phyloP scores from a whole-genome alignment of 2,329 filamentous ascomycete genomes.

The Penicillium sp. region DNA sequence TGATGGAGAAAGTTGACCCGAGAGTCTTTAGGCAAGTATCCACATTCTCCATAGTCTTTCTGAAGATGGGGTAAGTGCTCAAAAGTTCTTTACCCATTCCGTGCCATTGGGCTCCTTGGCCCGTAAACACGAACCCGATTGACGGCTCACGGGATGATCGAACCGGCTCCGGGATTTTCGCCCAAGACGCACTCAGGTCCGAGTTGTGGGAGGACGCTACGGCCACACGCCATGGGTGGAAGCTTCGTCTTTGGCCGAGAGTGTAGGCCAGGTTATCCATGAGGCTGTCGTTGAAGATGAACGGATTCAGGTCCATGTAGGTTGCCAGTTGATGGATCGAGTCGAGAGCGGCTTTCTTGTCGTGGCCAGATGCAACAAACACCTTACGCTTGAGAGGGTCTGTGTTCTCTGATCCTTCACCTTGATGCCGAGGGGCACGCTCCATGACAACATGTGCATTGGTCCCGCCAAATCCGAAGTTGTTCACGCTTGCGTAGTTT shows the following conservation, averaged over 20 bases:
- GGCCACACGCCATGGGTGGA: conserved; percentile 26
- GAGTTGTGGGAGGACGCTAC: conserved; percentile 17
- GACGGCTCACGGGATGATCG: conserved; percentile 22
- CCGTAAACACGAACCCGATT: conserved; percentile 42
- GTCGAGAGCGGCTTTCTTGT: conserved; percentile 22
- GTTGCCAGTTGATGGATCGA: conserved; percentile 16
- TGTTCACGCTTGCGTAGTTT: conserved; percentile 35
- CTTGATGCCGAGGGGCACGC: conserved; percentile 22
- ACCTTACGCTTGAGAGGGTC: conserved; percentile 19
- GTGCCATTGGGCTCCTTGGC: conserved; percentile 42
- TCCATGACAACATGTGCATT: conserved; percentile 39
- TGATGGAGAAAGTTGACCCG: conserved; percentile 27
- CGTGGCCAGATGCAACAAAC: conserved; percentile 22
- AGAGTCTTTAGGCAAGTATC: conserved; percentile 22
- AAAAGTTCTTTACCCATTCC: conserved; percentile 39
- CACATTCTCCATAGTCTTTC: conserved; percentile 19
- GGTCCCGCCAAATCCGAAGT: conserved; percentile 42
- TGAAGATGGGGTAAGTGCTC: conserved; percentile 27
- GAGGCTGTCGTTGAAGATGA: conserved; percentile 21
- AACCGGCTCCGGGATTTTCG: conserved; percentile 17
- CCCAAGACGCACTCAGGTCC: conserved; percentile 17
- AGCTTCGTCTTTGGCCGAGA: conserved; percentile 25
- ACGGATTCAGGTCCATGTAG: conserved; percentile 23
- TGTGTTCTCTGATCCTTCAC: conserved; percentile 15
- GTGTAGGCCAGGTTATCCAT: conserved; percentile 29